Base-by-base conservation (phyloP, 768 basidiomycete genomes). In the Rossbeevera mucosa region DNA sequence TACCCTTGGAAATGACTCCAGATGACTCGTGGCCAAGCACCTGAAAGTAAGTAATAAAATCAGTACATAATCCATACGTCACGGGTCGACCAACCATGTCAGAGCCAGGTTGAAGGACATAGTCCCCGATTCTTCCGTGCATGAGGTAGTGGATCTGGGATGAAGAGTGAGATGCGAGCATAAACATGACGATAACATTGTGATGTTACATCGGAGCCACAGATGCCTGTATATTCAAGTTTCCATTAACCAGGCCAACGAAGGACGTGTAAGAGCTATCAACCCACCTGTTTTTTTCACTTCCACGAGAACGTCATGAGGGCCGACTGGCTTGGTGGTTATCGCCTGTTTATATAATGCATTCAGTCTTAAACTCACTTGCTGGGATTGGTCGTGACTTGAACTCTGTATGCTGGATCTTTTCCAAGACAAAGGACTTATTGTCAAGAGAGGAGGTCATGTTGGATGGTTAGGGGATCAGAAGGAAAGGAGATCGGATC, bases 11-110 rank as follows among this genome's bases (percentile, higher is more conserved):
- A 46, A 96, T 71, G 44, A 92, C 71, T 11, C 92, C 94, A 24
- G 91, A 76, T 2, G 91, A 92, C 73, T 98, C 95, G 64, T 98
- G 95, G 18, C 95, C 95, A 41, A 97, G 83, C 45, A 93, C 88
- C 92, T 90, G 68, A n/a, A 20, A 12, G n/a, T n/a, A n/a, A 7
- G 24, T 44, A 42, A 43, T 14, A 28, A 52, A 41, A 36, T 45
- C 29, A 48, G 44, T 18, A 42, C 11, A 4, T 38, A 5, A 42
- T 53, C 9, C 43, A 16, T 44, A 44, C 29, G 31, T 12, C 53
- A 53, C 13, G 50, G 53, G 20, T 48, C 38, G 8, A 52, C 63
- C 22, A 61, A 86, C 89, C 86, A 92, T 93, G 0, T 91, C 91
- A 50, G 57, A 57, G 2, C 58, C 64, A 31, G 78, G 78, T 52